Conservation (phyloP, 305 asterid genomes). For the Stenogyne calaminthoides region DNA sequence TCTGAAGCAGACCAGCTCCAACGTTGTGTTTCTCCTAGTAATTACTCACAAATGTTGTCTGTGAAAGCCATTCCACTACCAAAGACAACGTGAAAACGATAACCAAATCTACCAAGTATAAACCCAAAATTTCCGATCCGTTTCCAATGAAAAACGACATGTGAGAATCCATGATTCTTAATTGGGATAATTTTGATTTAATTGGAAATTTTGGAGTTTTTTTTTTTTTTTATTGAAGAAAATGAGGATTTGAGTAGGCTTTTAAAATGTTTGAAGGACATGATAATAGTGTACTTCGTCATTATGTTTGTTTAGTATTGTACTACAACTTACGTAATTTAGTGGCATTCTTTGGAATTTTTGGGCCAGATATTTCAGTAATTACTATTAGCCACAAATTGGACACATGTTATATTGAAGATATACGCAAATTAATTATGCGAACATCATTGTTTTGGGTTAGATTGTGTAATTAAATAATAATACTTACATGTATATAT, state of each 20-base stretch:
- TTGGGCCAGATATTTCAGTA: not conserved
- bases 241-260: not conserved
- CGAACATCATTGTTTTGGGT: too few species aligned
- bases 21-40: not conserved
- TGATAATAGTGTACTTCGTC: not conserved
- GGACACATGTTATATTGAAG: not conserved
- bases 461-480: too few species aligned
- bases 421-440: too few species aligned
- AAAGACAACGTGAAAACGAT: conserved; percentile 16
- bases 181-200: too few species aligned
- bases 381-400: not conserved
- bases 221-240: not conserved
- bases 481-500: too few species aligned
- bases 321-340: not conserved
- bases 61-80: conserved; percentile 26
- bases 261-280: not conserved
- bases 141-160: conserved; percentile 19
- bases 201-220: not conserved
- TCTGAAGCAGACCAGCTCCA: conserved; percentile 23
- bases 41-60: conserved; percentile 25
- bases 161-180: conserved; percentile 14
- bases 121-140: conserved; percentile 16
- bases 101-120: conserved; percentile 17
- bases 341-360: not conserved
- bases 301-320: not conserved